These are phyloP conservation scores for Cyberlindnera saturnus DNA, from an alignment of 805 yeast species.

Conservation along the genomic window DNA sequence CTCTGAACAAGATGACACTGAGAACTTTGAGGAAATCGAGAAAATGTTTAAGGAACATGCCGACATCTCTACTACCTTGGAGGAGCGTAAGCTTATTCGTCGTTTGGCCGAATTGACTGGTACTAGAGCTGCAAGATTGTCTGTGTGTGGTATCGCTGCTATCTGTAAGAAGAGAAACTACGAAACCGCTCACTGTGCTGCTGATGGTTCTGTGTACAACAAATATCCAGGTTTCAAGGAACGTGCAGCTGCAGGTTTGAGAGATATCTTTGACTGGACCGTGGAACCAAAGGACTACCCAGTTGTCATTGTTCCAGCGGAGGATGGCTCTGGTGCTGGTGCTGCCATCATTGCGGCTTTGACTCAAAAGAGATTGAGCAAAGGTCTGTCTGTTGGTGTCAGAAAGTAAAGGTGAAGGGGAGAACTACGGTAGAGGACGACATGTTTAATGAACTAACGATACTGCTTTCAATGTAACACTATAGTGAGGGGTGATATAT, in stretches of 20 bases:
- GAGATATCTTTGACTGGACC: constrained; percentile 84
- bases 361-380: constrained; percentile 70
- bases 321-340: constrained; percentile 98
- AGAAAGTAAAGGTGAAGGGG: constrained; percentile 4
- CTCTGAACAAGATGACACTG: constrained; percentile 85
- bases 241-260: constrained; percentile 82
- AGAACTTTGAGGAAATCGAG: constrained; percentile 71
- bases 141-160: constrained; percentile 94
- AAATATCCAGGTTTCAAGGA: constrained; percentile 88
- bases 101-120: constrained; percentile 83
- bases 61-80: constrained; percentile 57
- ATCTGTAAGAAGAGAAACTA: constrained; percentile 81
- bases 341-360: constrained; percentile 98
- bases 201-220: constrained; percentile 95
- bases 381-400: constrained; percentile 65
- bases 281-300: constrained; percentile 54
- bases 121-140: constrained; percentile 85
- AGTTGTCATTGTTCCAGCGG: constrained; percentile 81
- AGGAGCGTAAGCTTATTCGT: constrained; percentile 80
- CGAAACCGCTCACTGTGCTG: constrained; percentile 81
- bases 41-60: constrained; percentile 56
- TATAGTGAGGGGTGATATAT: background rate
- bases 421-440: background rate
- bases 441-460: constrained; percentile 2
- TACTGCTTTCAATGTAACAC: background rate